A percentile compares a stretch with the other conserved stretches of the same genome.
phyloP scores from a whole-genome alignment of 2,329 filamentous ascomycete genomes.

The Phaeoacremonium minimum region DNA sequence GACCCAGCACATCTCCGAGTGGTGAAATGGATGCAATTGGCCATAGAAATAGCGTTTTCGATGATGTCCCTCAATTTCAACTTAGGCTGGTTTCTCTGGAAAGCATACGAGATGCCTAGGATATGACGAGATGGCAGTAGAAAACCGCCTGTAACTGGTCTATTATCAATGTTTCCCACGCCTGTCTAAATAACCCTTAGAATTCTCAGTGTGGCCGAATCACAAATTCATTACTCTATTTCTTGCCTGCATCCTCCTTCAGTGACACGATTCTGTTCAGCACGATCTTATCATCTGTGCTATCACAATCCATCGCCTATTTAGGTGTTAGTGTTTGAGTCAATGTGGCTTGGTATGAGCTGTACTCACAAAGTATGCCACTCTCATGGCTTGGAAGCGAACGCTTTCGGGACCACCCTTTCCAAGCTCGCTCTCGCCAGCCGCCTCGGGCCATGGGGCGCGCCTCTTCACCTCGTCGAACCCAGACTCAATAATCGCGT shows the following conservation, averaged over 20 bases:
- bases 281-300: constrained; percentile 73
- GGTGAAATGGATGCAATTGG: too few species aligned
- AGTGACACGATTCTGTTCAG: constrained; percentile 89
- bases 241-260: constrained; percentile 81
- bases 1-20: too few species aligned
- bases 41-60: too few species aligned
- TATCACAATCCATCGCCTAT: constrained; percentile 71
- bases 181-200: too few species aligned
- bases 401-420: constrained; percentile 68
- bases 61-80: too few species aligned
- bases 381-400: constrained; percentile 86
- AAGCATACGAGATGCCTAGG: neutral
- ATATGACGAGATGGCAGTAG: too few species aligned
- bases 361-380: constrained; percentile 70
- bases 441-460: constrained; percentile 79
- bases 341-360: neutral
- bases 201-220: too few species aligned
- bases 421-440: constrained; percentile 61
- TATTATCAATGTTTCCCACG: too few species aligned
- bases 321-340: neutral
- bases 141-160: too few species aligned
- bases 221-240: constrained; percentile 5
- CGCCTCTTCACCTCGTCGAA: constrained; percentile 70
- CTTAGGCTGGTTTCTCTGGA: too few species aligned
- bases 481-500: constrained; percentile 78